Conservation (phyloP, 78 protist species). For the Polysphondylium violaceum region DNA sequence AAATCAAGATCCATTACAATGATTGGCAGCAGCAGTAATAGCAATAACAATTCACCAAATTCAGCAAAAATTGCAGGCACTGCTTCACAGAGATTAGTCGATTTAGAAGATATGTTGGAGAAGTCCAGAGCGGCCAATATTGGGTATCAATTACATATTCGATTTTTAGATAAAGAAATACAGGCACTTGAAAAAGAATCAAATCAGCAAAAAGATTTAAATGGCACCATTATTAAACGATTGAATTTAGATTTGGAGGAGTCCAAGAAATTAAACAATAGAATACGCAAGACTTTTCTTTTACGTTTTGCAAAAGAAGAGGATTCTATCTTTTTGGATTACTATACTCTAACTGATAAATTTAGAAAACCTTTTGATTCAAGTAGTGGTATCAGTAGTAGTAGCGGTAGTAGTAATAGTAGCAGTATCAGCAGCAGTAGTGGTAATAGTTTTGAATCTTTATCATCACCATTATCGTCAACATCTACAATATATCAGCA, state of each 20-base stretch:
- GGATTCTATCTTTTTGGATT: constrained; percentile 56
- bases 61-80: not conserved
- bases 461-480: too few species aligned
- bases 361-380: too few species aligned
- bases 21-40: not conserved
- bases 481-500: too few species aligned
- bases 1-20: not conserved
- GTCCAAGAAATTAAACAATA: constrained; percentile 9
- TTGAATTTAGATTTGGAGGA: constrained; percentile 63
- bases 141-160: constrained; percentile 63
- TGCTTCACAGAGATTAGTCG: not conserved
- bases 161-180: constrained; percentile 47
- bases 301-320: constrained; percentile 69
- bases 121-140: constrained; percentile 58
- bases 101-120: constrained; percentile 63
- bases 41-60: not conserved
- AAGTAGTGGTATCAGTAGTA: too few species aligned
- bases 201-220: constrained; percentile 49
- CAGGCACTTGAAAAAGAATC: constrained; percentile 27
- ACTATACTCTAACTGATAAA: constrained; percentile 28
- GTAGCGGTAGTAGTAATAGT: too few species aligned
- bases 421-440: too few species aligned
- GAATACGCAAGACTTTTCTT: constrained; percentile 58
- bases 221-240: not conserved
- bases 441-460: too few species aligned